Percentiles rank a stretch among this genome's conserved stretches.
Evolutionary conservation across 176 grass and related monocot species (phyloP).

Genomic region (Urochloa ruziziensis): DNA sequence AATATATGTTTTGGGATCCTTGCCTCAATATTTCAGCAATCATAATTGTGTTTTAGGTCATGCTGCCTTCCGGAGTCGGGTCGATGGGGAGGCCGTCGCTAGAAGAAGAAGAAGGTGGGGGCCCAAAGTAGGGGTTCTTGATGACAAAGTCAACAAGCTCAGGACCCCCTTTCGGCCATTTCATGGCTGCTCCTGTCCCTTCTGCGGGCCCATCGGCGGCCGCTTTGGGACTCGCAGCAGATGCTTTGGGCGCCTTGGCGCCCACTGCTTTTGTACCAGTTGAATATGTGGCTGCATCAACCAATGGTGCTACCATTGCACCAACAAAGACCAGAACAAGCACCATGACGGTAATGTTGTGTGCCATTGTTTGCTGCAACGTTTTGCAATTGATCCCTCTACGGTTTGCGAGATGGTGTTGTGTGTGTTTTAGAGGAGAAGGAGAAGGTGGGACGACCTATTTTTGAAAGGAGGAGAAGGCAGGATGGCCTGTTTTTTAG

Average conservation of each 20-base stretch:
- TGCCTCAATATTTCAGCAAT: not conserved
- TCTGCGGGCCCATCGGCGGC: not conserved
- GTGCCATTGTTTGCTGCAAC: not conserved
- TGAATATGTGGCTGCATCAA: not conserved
- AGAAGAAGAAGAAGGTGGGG: not conserved
- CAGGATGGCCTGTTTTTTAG: not conserved
- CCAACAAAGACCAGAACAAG: not conserved
- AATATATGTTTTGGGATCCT: not conserved
- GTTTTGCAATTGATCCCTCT: not conserved
- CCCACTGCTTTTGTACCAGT: too few species aligned
- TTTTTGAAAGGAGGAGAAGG: too few species aligned
- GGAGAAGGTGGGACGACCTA: not conserved
- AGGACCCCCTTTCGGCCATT: not conserved
- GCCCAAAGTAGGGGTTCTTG: not conserved
- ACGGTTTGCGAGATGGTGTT: not conserved
- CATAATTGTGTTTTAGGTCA: not conserved
- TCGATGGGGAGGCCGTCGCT: not conserved
- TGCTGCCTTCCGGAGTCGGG: slow-evolving; percentile 21
- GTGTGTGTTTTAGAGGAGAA: not conserved
- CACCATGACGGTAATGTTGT: not conserved
- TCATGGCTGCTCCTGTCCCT: not conserved
- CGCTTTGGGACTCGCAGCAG: not conserved
- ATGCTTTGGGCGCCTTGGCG: not conserved
- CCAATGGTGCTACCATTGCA: not conserved
- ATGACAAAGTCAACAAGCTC: not conserved